A percentile compares a stretch with the other conserved stretches of the same genome.
Conservation (phyloP, 1,284 basidiomycete genomes). For the Naganishia sp. region DNA sequence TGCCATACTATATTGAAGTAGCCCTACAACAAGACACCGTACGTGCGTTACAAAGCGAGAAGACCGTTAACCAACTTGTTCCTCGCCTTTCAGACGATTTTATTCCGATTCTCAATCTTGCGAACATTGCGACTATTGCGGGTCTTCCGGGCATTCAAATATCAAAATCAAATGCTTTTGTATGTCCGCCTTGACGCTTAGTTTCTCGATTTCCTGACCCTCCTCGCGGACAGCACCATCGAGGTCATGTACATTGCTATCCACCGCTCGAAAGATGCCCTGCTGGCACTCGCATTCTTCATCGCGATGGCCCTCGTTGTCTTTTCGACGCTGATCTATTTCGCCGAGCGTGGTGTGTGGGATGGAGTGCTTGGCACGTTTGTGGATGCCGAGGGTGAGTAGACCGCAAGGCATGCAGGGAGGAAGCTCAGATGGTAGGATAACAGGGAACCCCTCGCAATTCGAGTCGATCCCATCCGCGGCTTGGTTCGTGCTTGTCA, state of each 20-base stretch:
- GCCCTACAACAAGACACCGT: conserved; percentile 81
- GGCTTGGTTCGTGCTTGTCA: conserved; percentile 66
- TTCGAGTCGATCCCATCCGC: conserved; percentile 74
- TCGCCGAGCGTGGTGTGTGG: conserved; percentile 83
- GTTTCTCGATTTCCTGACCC: neutral
- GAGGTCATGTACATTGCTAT: conserved; percentile 92
- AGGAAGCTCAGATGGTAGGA: too few species aligned
- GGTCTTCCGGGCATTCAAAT: conserved; percentile 82
- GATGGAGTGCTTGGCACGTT: conserved; percentile 74
- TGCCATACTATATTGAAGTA: conserved; percentile 84
- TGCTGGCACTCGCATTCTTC: conserved; percentile 82
- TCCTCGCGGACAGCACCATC: conserved; percentile 63
- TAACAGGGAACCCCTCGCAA: conserved; percentile 38
- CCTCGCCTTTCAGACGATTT: conserved; percentile 61
- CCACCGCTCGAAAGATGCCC: conserved; percentile 76
- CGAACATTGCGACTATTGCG: conserved; percentile 75
- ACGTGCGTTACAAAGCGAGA: conserved; percentile 43
- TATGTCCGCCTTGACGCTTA: conserved; percentile 52
- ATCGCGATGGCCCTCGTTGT: conserved; percentile 81
- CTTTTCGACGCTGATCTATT: conserved; percentile 83
- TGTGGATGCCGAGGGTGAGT: conserved; percentile 76
- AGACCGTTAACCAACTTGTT: neutral
- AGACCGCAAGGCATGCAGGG: too few species aligned
- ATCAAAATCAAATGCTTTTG: conserved; percentile 65
- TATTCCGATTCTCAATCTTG: conserved; percentile 82